Evolutionary conservation across 1,139 yeast genomes (phyloP), one percentile per base, ranked within the genome.

Genomic region (Suhomyces taliae): DNA sequence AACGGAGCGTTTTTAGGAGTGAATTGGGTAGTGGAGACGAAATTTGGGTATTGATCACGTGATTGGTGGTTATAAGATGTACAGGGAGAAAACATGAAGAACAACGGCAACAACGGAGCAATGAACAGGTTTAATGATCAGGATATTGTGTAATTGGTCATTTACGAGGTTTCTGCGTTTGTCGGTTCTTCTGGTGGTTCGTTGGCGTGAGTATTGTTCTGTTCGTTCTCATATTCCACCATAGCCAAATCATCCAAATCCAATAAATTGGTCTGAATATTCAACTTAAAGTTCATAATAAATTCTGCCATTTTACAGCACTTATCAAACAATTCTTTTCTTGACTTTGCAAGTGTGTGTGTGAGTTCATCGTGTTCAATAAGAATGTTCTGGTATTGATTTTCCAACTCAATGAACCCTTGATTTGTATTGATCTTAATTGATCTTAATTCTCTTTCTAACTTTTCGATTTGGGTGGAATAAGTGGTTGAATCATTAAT

Each of bases 401-500:
- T 82, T 47, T 85, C 85, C 36, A 83, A 68, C 55, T 78, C 79
- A 27, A 78, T 66, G 44, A 78, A 65, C 37, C 81, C 84, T 51
- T 82, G 82, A 46, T 81, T 80, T 7, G 81, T 74, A 45, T 76
- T 72, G 26, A 76, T 69, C 48, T 78, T 77, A 64, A 82, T 74
- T 15, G 74, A 68, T 46, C 82, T 78, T 39, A 85, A 67, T 49
- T 85, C 89, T 36, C 82, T 76, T 51, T 83, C 88, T 44, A 83
- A 65, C 56, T 78, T 79, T 59, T 85, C 91, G 43, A 85, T 79
- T 59, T 87, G 90, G 24, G 84, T 78, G 45, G 81, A 78, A 49
- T 82, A 78, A 32, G 80, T 69, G 36, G 79, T 71, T 31, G 79
- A 69, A 53, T 83, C 82, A 50, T 80, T 72, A 45, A 76, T 71